Conservation (phyloP, 2,329 filamentous ascomycete genomes). For the Thermoascus crustaceus region DNA sequence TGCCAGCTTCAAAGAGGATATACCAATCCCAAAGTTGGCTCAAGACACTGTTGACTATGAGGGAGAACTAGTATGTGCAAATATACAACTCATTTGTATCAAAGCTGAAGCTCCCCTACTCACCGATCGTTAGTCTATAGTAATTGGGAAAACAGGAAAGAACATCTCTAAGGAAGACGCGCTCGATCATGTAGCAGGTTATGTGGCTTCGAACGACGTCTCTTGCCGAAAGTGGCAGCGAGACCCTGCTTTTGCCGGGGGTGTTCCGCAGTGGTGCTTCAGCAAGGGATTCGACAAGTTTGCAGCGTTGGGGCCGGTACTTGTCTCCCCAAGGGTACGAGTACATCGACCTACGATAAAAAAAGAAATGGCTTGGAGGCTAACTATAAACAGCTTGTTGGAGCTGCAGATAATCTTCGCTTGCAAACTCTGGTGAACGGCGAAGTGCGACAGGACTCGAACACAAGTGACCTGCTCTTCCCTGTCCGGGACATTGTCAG, state of each 20-base stretch:
- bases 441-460: slow-evolving; percentile 29
- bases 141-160: slow-evolving; percentile 34
- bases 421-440: slow-evolving; percentile 34
- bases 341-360: not conserved
- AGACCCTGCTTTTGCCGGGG: slow-evolving; percentile 31
- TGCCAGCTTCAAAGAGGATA: slow-evolving; percentile 15
- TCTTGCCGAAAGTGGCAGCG: slow-evolving; percentile 35
- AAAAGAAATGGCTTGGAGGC: not conserved
- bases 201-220: slow-evolving; percentile 39
- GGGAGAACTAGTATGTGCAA: slow-evolving; percentile 18
- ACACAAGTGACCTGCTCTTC: slow-evolving; percentile 34
- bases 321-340: slow-evolving; percentile 27
- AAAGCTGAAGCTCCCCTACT: not conserved
- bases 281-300: slow-evolving; percentile 41
- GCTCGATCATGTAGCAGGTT: slow-evolving; percentile 36
- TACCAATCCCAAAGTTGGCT: slow-evolving; percentile 30
- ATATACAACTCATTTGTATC: not conserved
- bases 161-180: slow-evolving; percentile 34
- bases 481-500: slow-evolving; percentile 24
- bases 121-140: slow-evolving; percentile 20
- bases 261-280: slow-evolving; percentile 39
- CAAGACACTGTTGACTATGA: slow-evolving; percentile 35
- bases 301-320: slow-evolving; percentile 36
- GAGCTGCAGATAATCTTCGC: slow-evolving; percentile 27
- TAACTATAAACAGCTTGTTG: slow-evolving; percentile 13